Base-by-base conservation (phyloP, 2,329 filamentous ascomycete genomes). In the Paramyrothecium roridum region DNA sequence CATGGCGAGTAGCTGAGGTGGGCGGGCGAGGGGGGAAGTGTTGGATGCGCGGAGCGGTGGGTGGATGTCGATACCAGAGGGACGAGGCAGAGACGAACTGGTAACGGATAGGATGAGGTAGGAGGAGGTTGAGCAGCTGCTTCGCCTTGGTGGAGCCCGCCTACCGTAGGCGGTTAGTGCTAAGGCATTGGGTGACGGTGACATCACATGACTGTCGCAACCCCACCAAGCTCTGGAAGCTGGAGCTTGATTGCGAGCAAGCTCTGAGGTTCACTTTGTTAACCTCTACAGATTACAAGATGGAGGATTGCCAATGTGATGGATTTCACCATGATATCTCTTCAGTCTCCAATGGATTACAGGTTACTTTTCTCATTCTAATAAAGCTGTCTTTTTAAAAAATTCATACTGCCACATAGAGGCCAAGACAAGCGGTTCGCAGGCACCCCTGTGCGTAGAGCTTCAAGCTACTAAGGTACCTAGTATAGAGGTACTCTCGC, bases 61-160 rank as follows among this genome's bases (percentile, higher is more conserved):
- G 52, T 54, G 59, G 52, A 57, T 62, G 52, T 55, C 61, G 48
- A 56, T 59, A 53, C 47, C 58, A 53, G 55, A 60, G 56, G 55
- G 55, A 56, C 58, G 57, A 54, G 52, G 48, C 47, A 58, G 58
- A 60, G 57, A 56, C 50, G 57, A 64, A 56, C 61, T 61, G 58
- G 54, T 53, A 50, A 50, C 56, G 67, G 63, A 59, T 62, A 60
- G 61, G 61, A 64, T 61, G 68, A 72, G 68, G 68, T 70, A 70
- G 69, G 69, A 70, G 69, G 70, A 70, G 67, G 67, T 70, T 67
- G 66, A 73, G 72, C 71, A 73, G 72, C 71, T 71, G 69, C 66
- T 67, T 70, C 65, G 68, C 61, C 61, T 63, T 59, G 62, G 71
- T 73, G 71, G 71, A 69, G 69, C 64, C 63, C 63, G 62, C 61